Conservation (phyloP, 805 yeast genomes). For the Spathaspora sp. region DNA sequence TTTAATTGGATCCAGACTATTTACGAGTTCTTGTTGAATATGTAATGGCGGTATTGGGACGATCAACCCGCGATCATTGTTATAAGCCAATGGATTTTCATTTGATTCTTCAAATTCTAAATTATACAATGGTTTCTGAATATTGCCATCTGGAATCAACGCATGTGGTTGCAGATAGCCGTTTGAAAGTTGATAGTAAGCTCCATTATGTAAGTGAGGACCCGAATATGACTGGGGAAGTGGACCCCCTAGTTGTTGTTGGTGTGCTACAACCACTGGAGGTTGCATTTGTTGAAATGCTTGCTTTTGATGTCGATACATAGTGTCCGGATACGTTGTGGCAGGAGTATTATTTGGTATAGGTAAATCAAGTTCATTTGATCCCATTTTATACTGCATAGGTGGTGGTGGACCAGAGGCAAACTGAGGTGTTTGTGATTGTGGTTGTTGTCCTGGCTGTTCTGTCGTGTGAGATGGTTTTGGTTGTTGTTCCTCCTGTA, state of each 20-base stretch:
- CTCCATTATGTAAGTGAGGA: not conserved
- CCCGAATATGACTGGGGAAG: not conserved
- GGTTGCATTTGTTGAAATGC: slow-evolving; percentile 1
- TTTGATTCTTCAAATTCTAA: not conserved
- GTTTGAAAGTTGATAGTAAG: not conserved
- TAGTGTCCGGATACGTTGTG: not conserved
- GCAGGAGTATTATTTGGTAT: not conserved
- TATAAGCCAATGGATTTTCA: slow-evolving; percentile 3
- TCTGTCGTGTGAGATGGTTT: not conserved
- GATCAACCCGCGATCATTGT: slow-evolving; percentile 15
- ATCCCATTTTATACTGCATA: not conserved
- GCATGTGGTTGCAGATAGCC: not conserved
- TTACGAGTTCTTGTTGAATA: slow-evolving; percentile 37
- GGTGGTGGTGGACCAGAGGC: not conserved
- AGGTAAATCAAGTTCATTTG: not conserved
- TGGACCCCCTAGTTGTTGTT: not conserved
- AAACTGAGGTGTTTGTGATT: not conserved
- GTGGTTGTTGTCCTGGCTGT: not conserved
- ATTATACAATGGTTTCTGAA: not conserved
- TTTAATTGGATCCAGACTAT: slow-evolving; percentile 3
- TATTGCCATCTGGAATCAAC: not conserved
- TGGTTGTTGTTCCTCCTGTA: not conserved
- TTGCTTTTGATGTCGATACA: not conserved
- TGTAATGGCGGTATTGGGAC: slow-evolving; percentile 42
- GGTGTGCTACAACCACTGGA: not conserved